Evolutionary conservation across 106 monocot genomes (phyloP), one percentile per base, ranked within the genome.

Genomic region (Vanilla planifolia): DNA sequence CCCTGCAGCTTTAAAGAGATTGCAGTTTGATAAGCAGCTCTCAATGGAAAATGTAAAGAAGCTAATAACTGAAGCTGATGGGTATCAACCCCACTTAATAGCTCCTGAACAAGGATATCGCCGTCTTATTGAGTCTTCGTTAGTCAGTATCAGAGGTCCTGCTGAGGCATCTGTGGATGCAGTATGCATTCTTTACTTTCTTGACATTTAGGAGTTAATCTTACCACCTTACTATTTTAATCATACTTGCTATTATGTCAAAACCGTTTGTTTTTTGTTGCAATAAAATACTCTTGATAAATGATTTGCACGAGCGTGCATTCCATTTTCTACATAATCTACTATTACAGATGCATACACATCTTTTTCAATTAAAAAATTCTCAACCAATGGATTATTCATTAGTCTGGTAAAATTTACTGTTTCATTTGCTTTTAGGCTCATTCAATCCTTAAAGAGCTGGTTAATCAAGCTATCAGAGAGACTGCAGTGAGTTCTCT

Each of bases 81-180:
- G 96, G 25, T 98, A 98, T 64, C 96, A 98, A 30, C 96, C 96
- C 52, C 96, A 98, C 77, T 82, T 98, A 65, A 98, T 98, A 60
- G 96, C 96, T 55, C 96, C 96, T 26, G 96, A 98, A 72, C 91
- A 98, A 71, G 96, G 96, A 17, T 98, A 98, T 65, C 90, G 96
- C 8, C 84, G 91, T 42, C 84, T 98, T 20, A 98, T 98, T 63
- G 96, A 98, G 72, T 87, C 86, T 45, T 88, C 86, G 7, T 61
- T 98, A 21, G 69, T 88, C 41, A 83, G 75, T 63, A 88, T 98
- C 51, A 87, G 91, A 69, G 96, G 96, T 67, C 96, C 96, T 62
- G 96, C 96, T 59, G 96, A 98, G 73, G 96, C 91, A 66, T 68
- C 91, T 70, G 91, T 98, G 64, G 96, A 98, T 79, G 85, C 84